These are phyloP conservation scores for Sporothrix euskadiensis DNA, from an alignment of 2,329 filamentous ascomycete species.

Conservation along the genomic window DNA sequence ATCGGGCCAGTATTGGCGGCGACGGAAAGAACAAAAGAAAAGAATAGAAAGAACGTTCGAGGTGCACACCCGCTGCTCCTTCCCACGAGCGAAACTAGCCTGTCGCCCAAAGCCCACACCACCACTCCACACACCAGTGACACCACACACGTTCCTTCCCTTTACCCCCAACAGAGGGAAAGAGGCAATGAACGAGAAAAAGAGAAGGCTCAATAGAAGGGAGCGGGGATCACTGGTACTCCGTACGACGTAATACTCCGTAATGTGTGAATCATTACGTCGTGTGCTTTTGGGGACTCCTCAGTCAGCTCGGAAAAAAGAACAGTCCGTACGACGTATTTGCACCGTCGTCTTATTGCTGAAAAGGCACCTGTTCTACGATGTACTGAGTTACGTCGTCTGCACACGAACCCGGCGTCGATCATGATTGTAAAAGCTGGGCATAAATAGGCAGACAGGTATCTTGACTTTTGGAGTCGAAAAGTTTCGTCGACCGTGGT, in stretches of 20 bases:
- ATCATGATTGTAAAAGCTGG: neutral
- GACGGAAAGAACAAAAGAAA: neutral
- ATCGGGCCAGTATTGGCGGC: neutral
- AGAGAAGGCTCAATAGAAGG: neutral
- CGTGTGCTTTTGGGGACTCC: neutral
- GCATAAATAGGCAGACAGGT: neutral
- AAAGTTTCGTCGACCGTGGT: neutral
- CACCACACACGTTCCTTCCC: neutral
- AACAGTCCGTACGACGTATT: neutral
- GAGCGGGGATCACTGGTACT: neutral
- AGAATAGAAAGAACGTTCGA: neutral
- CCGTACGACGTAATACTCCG: too few relatives aligned
- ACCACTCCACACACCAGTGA: neutral
- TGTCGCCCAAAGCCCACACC: neutral
- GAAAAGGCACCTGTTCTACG: neutral
- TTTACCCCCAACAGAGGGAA: neutral
- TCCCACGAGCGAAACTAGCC: neutral
- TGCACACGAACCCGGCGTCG: neutral
- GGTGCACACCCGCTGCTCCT: neutral
- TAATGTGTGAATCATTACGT: neutral
- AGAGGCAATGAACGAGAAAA: neutral
- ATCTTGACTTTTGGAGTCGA: neutral
- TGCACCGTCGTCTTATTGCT: neutral
- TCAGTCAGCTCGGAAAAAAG: slow-evolving; percentile 1
- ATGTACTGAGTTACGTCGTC: neutral